A percentile compares a stretch with the other conserved stretches of the same genome.
These are phyloP conservation scores for Candida ulmi DNA, from an alignment of 805 yeast species.

Conservation along the genomic window DNA sequence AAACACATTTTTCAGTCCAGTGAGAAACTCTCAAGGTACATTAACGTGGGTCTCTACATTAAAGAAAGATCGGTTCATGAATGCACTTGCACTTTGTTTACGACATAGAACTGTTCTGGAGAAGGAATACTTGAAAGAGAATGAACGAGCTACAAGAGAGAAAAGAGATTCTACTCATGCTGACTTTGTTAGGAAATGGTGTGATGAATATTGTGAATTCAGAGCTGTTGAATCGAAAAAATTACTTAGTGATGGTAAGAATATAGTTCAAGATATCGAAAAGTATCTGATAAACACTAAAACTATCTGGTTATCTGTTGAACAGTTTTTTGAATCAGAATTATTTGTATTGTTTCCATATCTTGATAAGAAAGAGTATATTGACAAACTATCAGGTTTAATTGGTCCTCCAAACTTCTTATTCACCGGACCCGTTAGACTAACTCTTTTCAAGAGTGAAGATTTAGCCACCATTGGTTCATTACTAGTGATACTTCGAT, in stretches of 20 bases:
- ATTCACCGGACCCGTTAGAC: neutral
- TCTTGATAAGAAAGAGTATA: constrained; percentile 2
- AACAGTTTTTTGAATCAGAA: constrained; percentile 1
- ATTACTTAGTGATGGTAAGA: neutral
- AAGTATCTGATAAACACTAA: neutral
- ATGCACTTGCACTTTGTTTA: neutral
- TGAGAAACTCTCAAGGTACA: neutral
- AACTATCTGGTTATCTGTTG: neutral
- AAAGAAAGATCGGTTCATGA: neutral
- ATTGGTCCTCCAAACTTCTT: neutral
- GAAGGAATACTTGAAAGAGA: neutral
- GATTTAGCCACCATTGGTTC: neutral
- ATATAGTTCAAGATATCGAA: neutral
- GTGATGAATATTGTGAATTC: neutral
- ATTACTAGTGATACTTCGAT: neutral
- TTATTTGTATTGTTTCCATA: neutral
- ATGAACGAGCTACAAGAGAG: neutral
- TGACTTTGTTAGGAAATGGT: neutral
- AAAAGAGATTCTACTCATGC: neutral
- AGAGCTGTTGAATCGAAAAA: neutral
- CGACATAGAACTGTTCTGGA: neutral
- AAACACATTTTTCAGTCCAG: neutral
- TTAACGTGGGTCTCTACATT: neutral
- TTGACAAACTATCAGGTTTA: neutral
- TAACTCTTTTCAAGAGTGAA: neutral